Evolutionary conservation across 1,284 basidiomycete genomes (phyloP), one percentile per base, ranked within the genome.

Genomic region (Cutaneotrichosporon sp.): DNA sequence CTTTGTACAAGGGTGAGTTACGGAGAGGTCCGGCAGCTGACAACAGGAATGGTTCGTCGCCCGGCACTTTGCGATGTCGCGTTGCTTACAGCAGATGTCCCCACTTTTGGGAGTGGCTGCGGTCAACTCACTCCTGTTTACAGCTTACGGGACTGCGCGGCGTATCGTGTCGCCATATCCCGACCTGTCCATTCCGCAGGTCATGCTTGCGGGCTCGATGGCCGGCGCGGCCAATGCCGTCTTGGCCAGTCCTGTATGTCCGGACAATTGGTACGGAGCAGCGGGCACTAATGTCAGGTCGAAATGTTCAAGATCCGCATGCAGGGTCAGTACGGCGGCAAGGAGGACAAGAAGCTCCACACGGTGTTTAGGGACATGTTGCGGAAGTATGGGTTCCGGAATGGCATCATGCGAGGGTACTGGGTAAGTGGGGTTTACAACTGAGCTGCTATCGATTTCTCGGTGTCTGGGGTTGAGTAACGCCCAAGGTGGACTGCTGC

Each of bases 61-160:
- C n/a, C 19, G 3, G 7, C 9, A 26, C 14, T 17, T 9, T 12
- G 20, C 29, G 19, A 39, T 8, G 12, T 29, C 25, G 14, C 1
- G 14, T 19, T 12, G 22, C 46, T 47, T 16, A 24, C 29, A 14
- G 5, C 44, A 70, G 90, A 80, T 86, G 0, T 90, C 88, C 43
- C 94, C 94, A 0, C 78, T 98, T 9, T 56, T 96, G 39, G 94
- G 94, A n/a, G 88, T 98, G 26, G 90, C 93, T 1, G 92, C 89
- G 6, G 93, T 97, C 64, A 97, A 97, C 75, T 94, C 90, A 11
- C 80, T 97, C 17, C 82, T 97, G 7, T 98, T 97, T 74, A 88
- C 89, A 0, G 84, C 91, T 0, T 97, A 96, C 65, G 87, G 84
- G 14, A 77, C 81, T 5, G 87, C 90, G 3, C 85, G 87, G 62